Evolutionary conservation across 2,329 filamentous ascomycete genomes (phyloP), one percentile per base, ranked within the genome.

Genomic region (Magnaporthiopsis poae): DNA sequence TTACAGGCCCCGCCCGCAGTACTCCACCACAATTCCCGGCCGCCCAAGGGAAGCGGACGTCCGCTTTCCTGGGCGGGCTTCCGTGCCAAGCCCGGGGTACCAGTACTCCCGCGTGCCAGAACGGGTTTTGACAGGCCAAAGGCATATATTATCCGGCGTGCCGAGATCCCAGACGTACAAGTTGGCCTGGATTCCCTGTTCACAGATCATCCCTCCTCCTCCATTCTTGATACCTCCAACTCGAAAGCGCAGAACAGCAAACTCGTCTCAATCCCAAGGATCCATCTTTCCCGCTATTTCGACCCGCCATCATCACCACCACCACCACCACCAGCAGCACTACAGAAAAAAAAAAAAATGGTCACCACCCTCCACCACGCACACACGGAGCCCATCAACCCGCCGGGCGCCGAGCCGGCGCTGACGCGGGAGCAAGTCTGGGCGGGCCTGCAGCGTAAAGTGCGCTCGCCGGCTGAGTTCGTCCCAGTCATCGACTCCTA

Each of bases 361-460:
- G 25, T 29, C 46, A 12, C 13, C 29, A 60, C 29, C 15, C 15
- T 67, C 13, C 60, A 33, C 64, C 18, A 63, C 66, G 67, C 66
- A 71, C 69, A 72, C 69, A 78, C 75, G 2, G 72, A 74, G 0
- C 75, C 74, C 25, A 72, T 79, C 70, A 79, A 79, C 71, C 74
- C 75, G 2, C 52, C 69, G 7, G 73, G 72, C n/a, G 70, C 69
- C 15, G 61, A 69, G 15, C 75, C 75, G 0, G 33, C 68, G 60
- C 69, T 79, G 5, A 75, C 72, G 1, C 70, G 71, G 59, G 29
- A 69, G 0, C 77, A 79, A 63, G 69, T 77, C 66, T 79, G 77
- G 76, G 69, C 72, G 1, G 77, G 76, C 1, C 73, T 79, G 8
- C 68, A 75, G 71, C 72, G 73, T 68, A 78, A 79, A 66, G 75